Conservation (phyloP, 2,329 filamentous ascomycete species). For the Xylariaceae sp. region DNA sequence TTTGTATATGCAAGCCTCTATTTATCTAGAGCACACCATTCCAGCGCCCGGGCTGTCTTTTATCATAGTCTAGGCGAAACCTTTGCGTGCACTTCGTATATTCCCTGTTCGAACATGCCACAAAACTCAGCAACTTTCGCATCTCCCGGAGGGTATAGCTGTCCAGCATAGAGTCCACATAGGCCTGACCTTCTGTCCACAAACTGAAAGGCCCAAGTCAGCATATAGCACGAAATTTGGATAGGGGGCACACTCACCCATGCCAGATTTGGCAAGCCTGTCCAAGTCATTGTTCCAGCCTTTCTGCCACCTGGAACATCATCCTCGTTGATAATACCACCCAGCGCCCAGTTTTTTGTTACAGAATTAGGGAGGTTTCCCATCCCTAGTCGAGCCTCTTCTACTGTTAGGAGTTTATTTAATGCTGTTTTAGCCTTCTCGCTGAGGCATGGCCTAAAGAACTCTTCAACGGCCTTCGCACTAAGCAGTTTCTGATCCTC, state of each 20-base stretch:
- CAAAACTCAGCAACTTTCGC: conserved; percentile 24
- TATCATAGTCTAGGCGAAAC: conserved; percentile 15
- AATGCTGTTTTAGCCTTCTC: conserved; percentile 26
- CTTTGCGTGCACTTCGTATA: conserved; percentile 26
- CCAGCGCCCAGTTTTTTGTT: conserved; percentile 27
- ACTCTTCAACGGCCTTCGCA: conserved; percentile 21
- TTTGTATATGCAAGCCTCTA: too few species aligned
- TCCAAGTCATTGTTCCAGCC: conserved; percentile 33
- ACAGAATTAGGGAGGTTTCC: conserved; percentile 26
- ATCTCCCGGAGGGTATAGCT: conserved; percentile 31
- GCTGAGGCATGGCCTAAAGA: conserved; percentile 30
- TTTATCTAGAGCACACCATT: too few species aligned
- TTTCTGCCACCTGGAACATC: conserved; percentile 31
- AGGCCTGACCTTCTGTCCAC: conserved; percentile 29
- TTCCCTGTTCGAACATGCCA: conserved; percentile 26
- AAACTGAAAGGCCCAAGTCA: conserved; percentile 24
- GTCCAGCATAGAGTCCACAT: conserved; percentile 31
- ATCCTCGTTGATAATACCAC: conserved; percentile 31
- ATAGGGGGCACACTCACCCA: conserved; percentile 23
- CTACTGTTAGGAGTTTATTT: conserved; percentile 13
- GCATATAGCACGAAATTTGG: conserved; percentile 1
- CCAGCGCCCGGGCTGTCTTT: too few species aligned
- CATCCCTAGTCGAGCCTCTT: conserved; percentile 27
- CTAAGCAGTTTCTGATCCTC: conserved; percentile 23
- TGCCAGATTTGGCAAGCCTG: conserved; percentile 28